Evolutionary conservation across 352 stramenopile species (phyloP), one percentile per base, ranked within the genome.

Genomic region (Pythium phragmiticola): DNA sequence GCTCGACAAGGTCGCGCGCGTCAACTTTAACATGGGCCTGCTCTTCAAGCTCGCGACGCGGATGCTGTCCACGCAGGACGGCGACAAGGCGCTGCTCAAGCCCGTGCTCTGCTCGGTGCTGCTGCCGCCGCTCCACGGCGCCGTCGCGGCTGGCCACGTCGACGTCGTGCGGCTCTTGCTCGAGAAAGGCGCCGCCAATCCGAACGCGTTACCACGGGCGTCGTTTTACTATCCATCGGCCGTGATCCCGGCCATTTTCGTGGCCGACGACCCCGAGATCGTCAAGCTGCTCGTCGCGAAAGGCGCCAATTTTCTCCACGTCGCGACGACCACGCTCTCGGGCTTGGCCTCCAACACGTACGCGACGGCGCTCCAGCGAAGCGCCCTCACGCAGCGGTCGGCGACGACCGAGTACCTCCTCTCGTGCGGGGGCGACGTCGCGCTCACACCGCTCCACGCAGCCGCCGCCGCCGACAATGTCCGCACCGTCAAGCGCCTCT

Each of bases 21-120:
- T 92, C 16, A 90, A 91, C 57, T 92, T 94, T 26, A 94, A 92
- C 26, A 65, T 91, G 19, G 79, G 78, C 0, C 54, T 90, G 14
- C 59, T 90, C 6, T 93, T 91, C 68, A 88, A 90, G 58, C 74
- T 88, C 49, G 72, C 74, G 57, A 89, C 75, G 45, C 78, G 82
- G 5, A 66, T 89, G 51, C 46, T 89, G 52, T 75, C 88, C 16
- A 60, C 80, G 5, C 82, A 90, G 69, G 79, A 90, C 45, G 77
- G 78, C 7, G 54, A 80, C 36, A 74, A 74, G 21, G 84, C 76
- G 7, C 75, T 71, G 30, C 45, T 88, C 8, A 86, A 79, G 9
- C 54, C 68, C 1, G 54, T 87, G 19, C 53, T 87, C 19, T 92
- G 76, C 67, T 86, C 78, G 0, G 84, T 94, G 4, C 36, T 90